Conservation (phyloP, 306 rosid genomes). For the Inga oerstediana region DNA sequence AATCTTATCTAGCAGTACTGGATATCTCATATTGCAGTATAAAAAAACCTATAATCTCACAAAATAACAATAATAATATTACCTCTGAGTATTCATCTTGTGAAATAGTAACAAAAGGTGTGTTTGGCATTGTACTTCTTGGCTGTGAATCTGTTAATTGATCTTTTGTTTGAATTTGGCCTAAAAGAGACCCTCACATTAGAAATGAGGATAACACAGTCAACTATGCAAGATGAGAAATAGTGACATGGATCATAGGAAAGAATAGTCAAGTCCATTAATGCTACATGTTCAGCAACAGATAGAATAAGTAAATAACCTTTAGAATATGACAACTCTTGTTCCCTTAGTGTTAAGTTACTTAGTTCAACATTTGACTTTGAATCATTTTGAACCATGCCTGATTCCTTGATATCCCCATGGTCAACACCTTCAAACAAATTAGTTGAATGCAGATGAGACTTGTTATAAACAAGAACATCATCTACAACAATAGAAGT, state of each 20-base stretch:
- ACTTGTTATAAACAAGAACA: background rate
- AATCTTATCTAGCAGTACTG: too few relatives aligned
- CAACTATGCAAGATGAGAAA: too few relatives aligned
- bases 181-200: background rate
- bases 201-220: too few relatives aligned
- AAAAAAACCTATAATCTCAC: too few relatives aligned
- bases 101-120: too few relatives aligned
- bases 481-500: background rate
- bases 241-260: too few relatives aligned
- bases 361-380: background rate
- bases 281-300: background rate
- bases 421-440: background rate
- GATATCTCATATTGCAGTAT: too few relatives aligned
- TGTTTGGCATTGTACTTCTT: too few relatives aligned
- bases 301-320: too few relatives aligned
- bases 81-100: background rate
- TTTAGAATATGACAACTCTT: background rate
- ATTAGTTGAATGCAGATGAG: background rate
- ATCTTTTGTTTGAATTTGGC: background rate
- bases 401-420: background rate
- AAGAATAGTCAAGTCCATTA: background rate
- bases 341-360: background rate
- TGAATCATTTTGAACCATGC: too few relatives aligned
- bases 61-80: too few relatives aligned
- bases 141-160: background rate